phyloP scores from a whole-genome alignment of 2,329 filamentous ascomycete species.

The Colletotrichum spinosum region DNA sequence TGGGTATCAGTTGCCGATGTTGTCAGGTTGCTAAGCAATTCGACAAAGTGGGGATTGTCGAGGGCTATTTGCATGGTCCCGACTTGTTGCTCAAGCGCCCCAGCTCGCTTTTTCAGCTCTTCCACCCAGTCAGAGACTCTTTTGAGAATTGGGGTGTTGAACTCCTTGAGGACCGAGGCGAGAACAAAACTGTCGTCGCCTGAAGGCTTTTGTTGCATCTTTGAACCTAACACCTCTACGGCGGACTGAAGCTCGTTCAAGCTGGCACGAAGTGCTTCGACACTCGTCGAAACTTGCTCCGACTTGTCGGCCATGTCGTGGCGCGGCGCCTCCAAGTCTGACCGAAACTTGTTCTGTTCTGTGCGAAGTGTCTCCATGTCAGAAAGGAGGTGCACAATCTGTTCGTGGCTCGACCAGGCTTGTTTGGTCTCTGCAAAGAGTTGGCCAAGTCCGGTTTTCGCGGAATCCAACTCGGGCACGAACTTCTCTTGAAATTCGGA shows the following conservation, averaged over 20 bases:
- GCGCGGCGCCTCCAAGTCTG: too few relatives aligned
- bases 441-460: background rate
- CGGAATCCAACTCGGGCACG: background rate
- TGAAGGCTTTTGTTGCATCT: background rate
- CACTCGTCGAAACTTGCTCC: too few relatives aligned
- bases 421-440: background rate
- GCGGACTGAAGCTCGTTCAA: conserved; percentile 1
- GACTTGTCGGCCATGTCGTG: too few relatives aligned
- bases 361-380: background rate
- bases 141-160: conserved; percentile 9
- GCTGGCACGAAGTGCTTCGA: too few relatives aligned
- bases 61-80: background rate
- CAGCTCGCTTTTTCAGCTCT: background rate
- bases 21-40: background rate
- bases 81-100: conserved; percentile 10
- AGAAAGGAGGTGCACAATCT: background rate
- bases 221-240: background rate
- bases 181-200: conserved; percentile 17
- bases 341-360: too few relatives aligned
- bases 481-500: too few relatives aligned
- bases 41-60: background rate
- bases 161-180: background rate
- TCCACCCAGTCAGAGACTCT: conserved; percentile 15
- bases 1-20: conserved; percentile 2
- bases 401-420: background rate